Percentiles rank a stretch among this genome's conserved stretches.
Evolutionary conservation across 345 rosid species (phyloP).

Genomic region (Salix brachista): DNA sequence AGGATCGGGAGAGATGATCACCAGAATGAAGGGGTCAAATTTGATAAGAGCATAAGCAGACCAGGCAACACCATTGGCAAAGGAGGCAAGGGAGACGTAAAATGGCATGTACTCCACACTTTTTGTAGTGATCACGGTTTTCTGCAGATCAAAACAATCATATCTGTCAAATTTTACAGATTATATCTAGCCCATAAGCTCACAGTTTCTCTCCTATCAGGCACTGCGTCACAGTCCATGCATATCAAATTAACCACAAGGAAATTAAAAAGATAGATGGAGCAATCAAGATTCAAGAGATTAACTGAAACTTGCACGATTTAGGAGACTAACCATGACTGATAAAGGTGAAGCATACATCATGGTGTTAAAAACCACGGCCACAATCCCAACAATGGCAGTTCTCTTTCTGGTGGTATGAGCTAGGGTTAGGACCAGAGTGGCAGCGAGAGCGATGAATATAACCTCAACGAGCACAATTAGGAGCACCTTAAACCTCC

Average conservation of each 20-base stretch:
- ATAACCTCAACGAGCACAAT: slow-evolving; percentile 33
- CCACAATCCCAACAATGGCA: slow-evolving; percentile 49
- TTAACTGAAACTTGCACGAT: neutral
- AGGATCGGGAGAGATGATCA: slow-evolving; percentile 16
- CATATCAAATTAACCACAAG: neutral
- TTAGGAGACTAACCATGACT: slow-evolving; percentile 52
- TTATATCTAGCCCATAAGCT: neutral
- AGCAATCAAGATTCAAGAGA: neutral
- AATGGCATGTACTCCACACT: slow-evolving; percentile 96
- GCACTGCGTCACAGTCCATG: too few relatives aligned
- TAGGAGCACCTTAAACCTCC: slow-evolving; percentile 32
- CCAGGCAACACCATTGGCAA: slow-evolving; percentile 70
- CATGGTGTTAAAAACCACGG: slow-evolving; percentile 57
- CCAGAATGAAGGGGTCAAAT: slow-evolving; percentile 65
- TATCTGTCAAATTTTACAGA: neutral
- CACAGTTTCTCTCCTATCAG: neutral
- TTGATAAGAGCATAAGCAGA: slow-evolving; percentile 61
- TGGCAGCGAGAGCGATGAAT: slow-evolving; percentile 28
- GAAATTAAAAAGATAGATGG: neutral
- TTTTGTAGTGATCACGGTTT: slow-evolving; percentile 67
- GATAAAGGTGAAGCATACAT: slow-evolving; percentile 90
- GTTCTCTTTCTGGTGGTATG: slow-evolving; percentile 46
- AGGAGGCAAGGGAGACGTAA: slow-evolving; percentile 59
- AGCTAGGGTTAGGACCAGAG: slow-evolving; percentile 41
- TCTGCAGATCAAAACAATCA: slow-evolving; percentile 35